Conservation (phyloP, 2,329 filamentous ascomycete genomes). For the Clonostachys chloroleuca region DNA sequence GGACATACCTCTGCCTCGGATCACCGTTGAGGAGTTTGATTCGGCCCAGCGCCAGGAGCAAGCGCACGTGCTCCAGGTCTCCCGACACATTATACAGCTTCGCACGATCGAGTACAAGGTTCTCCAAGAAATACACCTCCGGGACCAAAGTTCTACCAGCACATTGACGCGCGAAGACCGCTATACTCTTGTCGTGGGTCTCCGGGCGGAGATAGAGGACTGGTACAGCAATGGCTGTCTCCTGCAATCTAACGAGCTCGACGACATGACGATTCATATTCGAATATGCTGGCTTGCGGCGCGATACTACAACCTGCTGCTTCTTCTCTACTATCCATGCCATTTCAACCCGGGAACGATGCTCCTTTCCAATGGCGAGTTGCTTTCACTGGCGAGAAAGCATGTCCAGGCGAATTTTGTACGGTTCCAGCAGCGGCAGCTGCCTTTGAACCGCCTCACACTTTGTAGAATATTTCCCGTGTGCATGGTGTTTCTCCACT, state of each 20-base stretch:
- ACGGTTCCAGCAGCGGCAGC: conserved; percentile 33
- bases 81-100: conserved; percentile 36
- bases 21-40: conserved; percentile 39
- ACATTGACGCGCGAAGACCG: conserved; percentile 21
- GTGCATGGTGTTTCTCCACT: conserved; percentile 28
- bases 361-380: conserved; percentile 19
- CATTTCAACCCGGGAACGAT: conserved; percentile 26
- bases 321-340: conserved; percentile 35
- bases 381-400: conserved; percentile 31
- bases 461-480: conserved; percentile 31
- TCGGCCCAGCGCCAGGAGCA: conserved; percentile 27
- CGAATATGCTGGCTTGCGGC: conserved; percentile 36
- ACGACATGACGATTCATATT: conserved; percentile 38
- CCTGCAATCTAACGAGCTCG: conserved; percentile 32
- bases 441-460: conserved; percentile 36
- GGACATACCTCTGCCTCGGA: conserved; percentile 33
- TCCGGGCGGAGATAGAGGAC: conserved; percentile 37
- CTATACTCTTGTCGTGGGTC: conserved; percentile 20
- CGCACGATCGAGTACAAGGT: conserved; percentile 34
- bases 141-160: conserved; percentile 18
- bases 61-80: conserved; percentile 35
- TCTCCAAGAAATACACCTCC: conserved; percentile 25
- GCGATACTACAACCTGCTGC: conserved; percentile 36
- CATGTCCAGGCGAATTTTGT: conserved; percentile 34
- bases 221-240: conserved; percentile 42